These are phyloP conservation scores for Trametes meyenii DNA, from an alignment of 768 basidiomycete species.

Conservation along the genomic window DNA sequence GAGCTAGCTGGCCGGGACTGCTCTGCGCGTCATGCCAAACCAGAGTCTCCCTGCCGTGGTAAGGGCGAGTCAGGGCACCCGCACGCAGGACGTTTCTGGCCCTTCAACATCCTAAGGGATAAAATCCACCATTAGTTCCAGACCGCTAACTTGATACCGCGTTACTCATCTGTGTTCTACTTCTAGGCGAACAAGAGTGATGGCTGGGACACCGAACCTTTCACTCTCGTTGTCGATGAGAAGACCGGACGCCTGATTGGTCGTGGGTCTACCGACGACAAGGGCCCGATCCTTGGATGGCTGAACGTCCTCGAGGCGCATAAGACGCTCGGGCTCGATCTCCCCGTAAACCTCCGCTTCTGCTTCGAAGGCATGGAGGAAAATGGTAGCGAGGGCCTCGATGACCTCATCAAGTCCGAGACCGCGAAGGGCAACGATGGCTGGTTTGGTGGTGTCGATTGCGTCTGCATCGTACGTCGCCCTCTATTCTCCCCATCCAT, in stretches of 20 bases:
- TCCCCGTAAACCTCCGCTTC: constrained; percentile 89
- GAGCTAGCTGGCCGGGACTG: no score
- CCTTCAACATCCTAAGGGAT: no score
- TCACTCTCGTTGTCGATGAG: constrained; percentile 61
- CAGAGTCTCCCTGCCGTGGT: no score
- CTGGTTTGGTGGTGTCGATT: constrained; percentile 88
- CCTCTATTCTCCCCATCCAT: not conserved
- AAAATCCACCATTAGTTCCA: no score
- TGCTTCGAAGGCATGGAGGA: constrained; percentile 99
- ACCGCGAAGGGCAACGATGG: constrained; percentile 60
- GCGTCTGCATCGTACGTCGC: constrained; percentile 83
- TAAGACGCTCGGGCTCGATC: constrained; percentile 57
- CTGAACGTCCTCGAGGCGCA: constrained; percentile 90
- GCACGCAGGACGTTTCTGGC: no score
- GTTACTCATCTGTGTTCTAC: not conserved
- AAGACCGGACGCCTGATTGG: constrained; percentile 70
- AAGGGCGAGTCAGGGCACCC: no score
- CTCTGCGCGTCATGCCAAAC: no score
- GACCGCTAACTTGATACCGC: no score
- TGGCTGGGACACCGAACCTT: constrained; percentile 90
- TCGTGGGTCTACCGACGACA: constrained; percentile 89
- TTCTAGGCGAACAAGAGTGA: constrained; percentile 54
- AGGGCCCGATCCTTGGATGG: constrained; percentile 89
- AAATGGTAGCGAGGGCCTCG: constrained; percentile 87
- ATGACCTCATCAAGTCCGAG: constrained; percentile 82